Conservation (phyloP, 306 rosid species). For the Dryas alaskensis region DNA sequence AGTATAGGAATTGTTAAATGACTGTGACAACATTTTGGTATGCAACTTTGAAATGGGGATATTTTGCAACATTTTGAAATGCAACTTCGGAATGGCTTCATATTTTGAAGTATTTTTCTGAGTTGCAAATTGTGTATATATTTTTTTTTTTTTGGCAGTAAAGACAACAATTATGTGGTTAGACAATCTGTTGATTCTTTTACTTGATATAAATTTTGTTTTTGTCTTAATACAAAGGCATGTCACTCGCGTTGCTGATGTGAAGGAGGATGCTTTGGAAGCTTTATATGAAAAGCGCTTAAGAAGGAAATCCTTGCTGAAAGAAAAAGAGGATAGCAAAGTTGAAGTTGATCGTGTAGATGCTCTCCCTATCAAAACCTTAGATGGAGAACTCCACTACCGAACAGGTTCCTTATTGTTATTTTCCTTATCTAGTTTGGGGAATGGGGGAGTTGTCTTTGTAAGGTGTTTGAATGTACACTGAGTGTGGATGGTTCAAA, state of each 20-base stretch:
- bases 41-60: not conserved
- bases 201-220: not conserved
- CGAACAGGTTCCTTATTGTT: constrained; percentile 44
- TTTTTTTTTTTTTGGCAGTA: not conserved
- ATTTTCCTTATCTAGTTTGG: not conserved
- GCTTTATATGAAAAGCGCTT: constrained; percentile 74
- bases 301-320: constrained; percentile 53
- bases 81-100: not conserved
- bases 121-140: not conserved
- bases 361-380: constrained; percentile 84
- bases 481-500: not conserved
- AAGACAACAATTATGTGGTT: not conserved
- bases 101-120: not conserved
- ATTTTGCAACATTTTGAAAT: not conserved
- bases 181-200: not conserved
- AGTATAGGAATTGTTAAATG: not conserved
- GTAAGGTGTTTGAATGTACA: not conserved
- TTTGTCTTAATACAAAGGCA: constrained; percentile 45
- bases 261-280: constrained; percentile 83
- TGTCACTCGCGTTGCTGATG: constrained; percentile 89
- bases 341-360: constrained; percentile 76
- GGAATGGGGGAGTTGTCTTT: not conserved
- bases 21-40: not conserved
- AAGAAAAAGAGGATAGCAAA: constrained; percentile 52
- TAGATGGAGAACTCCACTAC: constrained; percentile 68